Base-by-base conservation (phyloP, 805 yeast genomes). In the Cyberlindnera veronae region DNA sequence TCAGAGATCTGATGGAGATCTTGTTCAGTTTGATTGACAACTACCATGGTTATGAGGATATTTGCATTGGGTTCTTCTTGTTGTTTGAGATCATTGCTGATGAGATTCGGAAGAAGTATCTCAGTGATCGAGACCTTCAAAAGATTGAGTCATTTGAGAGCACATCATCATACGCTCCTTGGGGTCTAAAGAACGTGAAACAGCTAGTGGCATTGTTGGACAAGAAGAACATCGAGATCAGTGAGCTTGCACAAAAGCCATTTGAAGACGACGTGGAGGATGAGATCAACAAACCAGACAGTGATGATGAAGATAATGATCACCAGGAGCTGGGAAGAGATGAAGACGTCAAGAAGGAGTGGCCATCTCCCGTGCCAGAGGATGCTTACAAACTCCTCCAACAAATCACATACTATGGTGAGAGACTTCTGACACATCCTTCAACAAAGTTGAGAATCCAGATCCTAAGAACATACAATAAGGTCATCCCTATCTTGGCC, bases 1-100 rank as follows among this genome's bases (percentile, higher is more conserved):
- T 91, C 38, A 76, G 70, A 36, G 98, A 91, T 58, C 69, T 91
- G 1, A 66, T 91, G 15, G 74, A 79, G 34, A 77, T 89, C 3
- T 72, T 88, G 46, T 88, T 91, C 58, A 76, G 81, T 15, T 64
- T 90, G 26, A 68, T 91, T 36, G 98, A 91, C 62, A 69, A 79
- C 38, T 91, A 83, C 54, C 96, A 90, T 62, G 95, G 91, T 0
- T 91, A 91, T 58, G 66, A 79, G 2, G 67, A 70, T 13, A 64
- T 93, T 14, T 80, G 86, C 39, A 81, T 81, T 42, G 86, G 87
- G 2, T 81, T 87, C 44, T 84, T 89, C 46, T 62, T 71, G 3
- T 82, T 87, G 0, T 87, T 90, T 53, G 74, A 74, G 38, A 80
- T 77, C 19, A 60, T 86, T 5, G 65, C 79, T 6, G 61, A 63